Evolutionary conservation across 1,284 basidiomycete genomes (phyloP).

Genomic region (Athelia sp.): DNA sequence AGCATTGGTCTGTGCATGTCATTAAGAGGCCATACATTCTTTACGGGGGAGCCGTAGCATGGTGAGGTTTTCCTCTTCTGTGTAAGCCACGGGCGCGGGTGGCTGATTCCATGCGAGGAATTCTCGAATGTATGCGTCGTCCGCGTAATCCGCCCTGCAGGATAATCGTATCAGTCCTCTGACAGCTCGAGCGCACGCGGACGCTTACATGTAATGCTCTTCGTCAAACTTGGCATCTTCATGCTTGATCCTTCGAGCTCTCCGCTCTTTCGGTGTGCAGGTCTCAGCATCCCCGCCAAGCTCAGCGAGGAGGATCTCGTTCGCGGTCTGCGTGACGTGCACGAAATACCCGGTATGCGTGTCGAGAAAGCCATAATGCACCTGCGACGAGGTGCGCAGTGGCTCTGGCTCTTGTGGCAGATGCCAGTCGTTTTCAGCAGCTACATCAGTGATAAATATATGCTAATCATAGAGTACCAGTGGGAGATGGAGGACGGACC

Average conservation of each 20-base stretch:
- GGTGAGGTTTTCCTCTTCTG: slow-evolving; percentile 61
- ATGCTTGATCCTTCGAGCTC: slow-evolving; percentile 42
- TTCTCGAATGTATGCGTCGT: slow-evolving; percentile 68
- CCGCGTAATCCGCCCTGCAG: slow-evolving; percentile 70
- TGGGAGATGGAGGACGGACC: slow-evolving; percentile 33
- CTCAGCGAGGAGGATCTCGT: slow-evolving; percentile 63
- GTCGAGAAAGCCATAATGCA: slow-evolving; percentile 69
- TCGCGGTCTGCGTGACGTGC: slow-evolving; percentile 65
- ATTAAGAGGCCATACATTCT: slow-evolving; percentile 54
- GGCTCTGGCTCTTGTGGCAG: slow-evolving; percentile 49
- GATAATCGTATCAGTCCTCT: background rate
- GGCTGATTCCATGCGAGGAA: slow-evolving; percentile 61
- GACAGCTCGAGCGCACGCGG: background rate
- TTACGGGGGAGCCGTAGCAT: slow-evolving; percentile 70
- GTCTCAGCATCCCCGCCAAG: slow-evolving; percentile 64
- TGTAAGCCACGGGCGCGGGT: slow-evolving; percentile 39
- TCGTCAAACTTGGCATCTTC: slow-evolving; percentile 76
- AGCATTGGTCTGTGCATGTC: background rate
- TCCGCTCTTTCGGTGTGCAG: slow-evolving; percentile 37
- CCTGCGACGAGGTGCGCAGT: slow-evolving; percentile 36
- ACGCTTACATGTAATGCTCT: slow-evolving; percentile 72
- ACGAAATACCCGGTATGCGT: slow-evolving; percentile 68
- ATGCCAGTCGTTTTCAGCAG: slow-evolving; percentile 74
- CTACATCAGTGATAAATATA: too few relatives aligned
- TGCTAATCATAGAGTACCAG: slow-evolving; percentile 6